phyloP scores from a whole-genome alignment of 306 rosid genomes.

The peach (Prunus persica) region DNA sequence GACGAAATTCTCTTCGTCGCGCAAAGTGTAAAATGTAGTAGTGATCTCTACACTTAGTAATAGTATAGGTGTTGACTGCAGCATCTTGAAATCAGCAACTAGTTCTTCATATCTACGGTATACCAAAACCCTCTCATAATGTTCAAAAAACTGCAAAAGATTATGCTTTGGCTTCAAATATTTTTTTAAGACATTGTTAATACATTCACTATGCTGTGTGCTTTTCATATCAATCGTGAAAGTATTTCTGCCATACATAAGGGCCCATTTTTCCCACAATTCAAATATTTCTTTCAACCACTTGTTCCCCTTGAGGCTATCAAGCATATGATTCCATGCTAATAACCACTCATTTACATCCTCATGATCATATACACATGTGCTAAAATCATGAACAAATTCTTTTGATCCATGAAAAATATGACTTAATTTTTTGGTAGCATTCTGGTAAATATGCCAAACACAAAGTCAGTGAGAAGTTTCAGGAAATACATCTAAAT shows the following conservation, averaged over 20 bases:
- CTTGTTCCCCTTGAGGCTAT: neutral
- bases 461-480: neutral
- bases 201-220: neutral
- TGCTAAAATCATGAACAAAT: neutral
- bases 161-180: neutral
- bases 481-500: neutral
- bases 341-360: slow-evolving; percentile 6
- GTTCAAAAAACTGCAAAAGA: neutral
- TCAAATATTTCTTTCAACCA: slow-evolving; percentile 7
- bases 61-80: neutral
- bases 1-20: too few relatives aligned
- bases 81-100: neutral
- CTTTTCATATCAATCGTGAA: neutral
- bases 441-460: slow-evolving; percentile 3
- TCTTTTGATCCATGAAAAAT: neutral
- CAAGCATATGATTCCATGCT: slow-evolving; percentile 4
- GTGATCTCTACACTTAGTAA: too few relatives aligned
- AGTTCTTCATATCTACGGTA: neutral
- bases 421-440: neutral
- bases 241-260: neutral
- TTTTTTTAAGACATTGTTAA: neutral
- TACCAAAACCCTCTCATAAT: neutral
- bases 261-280: neutral
- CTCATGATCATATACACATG: neutral
- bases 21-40: too few relatives aligned